Base-by-base conservation (phyloP, 1,284 basidiomycete species). In the Naganishia albida region DNA sequence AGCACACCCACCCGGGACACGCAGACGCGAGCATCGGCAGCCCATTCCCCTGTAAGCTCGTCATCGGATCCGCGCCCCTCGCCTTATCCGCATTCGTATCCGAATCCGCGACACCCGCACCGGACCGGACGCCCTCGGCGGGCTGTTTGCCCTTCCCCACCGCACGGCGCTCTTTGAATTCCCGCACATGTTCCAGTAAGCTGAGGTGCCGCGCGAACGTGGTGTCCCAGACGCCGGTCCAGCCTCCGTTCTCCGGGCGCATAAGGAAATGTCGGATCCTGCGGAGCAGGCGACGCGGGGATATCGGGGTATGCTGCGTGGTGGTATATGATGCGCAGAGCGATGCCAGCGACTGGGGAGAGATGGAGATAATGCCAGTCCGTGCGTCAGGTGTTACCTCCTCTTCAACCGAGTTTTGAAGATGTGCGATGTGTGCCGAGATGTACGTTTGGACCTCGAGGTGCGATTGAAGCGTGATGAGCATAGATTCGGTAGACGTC, bases 1-100 rank as follows among this genome's bases (percentile, higher is more conserved):
- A 99, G 78, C 95, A 99, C 64, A 99, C 89, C 96, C 96, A 99
- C 26, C 96, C 96, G 0, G 96, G 96, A 80, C 96, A 99, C 13
- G 95, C 92, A 70, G 91, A 93, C 2, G 93, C 88, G 23, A 99
- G 83, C 87, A 99, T 93, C 0, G 96, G 95, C 38, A 97, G 78
- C 55, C 72, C 78, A 0, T 75, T 78, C 59, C 69, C 71, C 50
- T 42, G 57, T 1, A 50, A 28, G n/a, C 40, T 69, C 76, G 62
- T 65, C 55, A 20, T 63, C 26, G 48, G 49, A 26, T 40, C 63
- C 65, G 40, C 51, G 49, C 43, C 62, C 59, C 18, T 43, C 54
- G 30, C 66, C 30, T 15, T 46, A 57, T 66, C 63, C 55, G 59
- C 52, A 69, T 60, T 39, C 71, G 66, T n/a, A 71, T 73, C 46